A percentile compares a stretch with the other conserved stretches of the same genome.
Conservation (phyloP, 139 green algal species). For the Nannochloris sp. region DNA sequence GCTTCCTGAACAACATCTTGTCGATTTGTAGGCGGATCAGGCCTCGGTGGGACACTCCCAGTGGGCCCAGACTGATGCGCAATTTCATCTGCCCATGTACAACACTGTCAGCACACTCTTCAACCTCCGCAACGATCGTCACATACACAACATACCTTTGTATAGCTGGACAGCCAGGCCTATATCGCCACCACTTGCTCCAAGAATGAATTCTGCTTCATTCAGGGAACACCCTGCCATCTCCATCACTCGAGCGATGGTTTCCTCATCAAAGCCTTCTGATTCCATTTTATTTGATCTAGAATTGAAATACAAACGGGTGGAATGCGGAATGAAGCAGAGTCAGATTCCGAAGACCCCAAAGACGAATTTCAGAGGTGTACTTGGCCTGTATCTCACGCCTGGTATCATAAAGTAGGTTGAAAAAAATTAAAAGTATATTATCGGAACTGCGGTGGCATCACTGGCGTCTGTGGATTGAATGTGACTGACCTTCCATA, state of each 20-base stretch:
- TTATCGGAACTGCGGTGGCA: conserved; percentile 61
- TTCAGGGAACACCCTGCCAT: conserved; percentile 23
- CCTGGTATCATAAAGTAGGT: too few species aligned
- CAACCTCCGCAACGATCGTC: too few species aligned
- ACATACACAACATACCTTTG: conserved; percentile 20
- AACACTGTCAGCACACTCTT: neutral
- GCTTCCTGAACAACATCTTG: too few species aligned
- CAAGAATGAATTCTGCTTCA: conserved; percentile 43
- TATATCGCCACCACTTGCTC: conserved; percentile 38
- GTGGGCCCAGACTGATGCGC: conserved; percentile 12
- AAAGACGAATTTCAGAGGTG: neutral
- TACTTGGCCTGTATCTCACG: neutral
- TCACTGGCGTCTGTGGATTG: conserved; percentile 45
- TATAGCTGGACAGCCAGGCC: conserved; percentile 41
- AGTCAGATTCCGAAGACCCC: too few species aligned
- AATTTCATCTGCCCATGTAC: neutral
- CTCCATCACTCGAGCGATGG: conserved; percentile 33
- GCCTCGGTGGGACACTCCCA: neutral
- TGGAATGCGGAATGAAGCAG: too few species aligned
- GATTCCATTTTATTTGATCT: conserved; percentile 3
- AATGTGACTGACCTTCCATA: conserved; percentile 44
- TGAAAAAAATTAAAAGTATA: too few species aligned
- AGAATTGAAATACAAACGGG: too few species aligned
- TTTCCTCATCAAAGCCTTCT: conserved; percentile 10
- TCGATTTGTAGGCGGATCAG: neutral